Evolutionary conservation across 306 rosid species (phyloP), one percentile per base, ranked within the genome.

Genomic region (Biancaea sappan): DNA sequence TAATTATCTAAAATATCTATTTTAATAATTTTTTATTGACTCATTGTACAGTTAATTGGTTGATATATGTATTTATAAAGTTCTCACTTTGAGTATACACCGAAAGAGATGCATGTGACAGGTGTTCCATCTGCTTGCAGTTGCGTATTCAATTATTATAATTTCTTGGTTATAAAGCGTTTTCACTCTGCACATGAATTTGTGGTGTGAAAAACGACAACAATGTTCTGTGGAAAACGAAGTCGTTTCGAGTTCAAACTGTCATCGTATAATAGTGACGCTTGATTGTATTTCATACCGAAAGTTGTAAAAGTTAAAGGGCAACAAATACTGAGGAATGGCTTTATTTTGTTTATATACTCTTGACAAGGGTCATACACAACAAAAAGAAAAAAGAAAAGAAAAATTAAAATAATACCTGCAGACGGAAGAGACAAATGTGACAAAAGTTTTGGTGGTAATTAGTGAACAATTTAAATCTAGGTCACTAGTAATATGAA

Each of bases 191-290:
- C 10, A 9, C 28, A 57, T 56, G 43, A 18, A 69, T 62, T 2
- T 51, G 68, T 50, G 9, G 71, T 51, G 0, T 10, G 21, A 46
- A 50, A 53, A 38, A 59, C n/a, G 37, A 77, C 73, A 16, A 34
- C 41, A 64, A 63, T 38, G 12, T 19, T 4, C 16, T 14, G 0
- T 50, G 38, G 8, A 47, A 44, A 26, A 44, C 25, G 28, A 8
- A 13, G 72, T 46, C 41, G 57, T 66, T 66, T 65, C 35, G 10
- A 21, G 10, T 43, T 37, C 1, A 0, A 5, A 35, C 18, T 52
- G 25, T 32, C 13, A 4, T 31, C 32, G 15, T 34, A 1, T 29
- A 28, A 4, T 12, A 11, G 1, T 24, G 28, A 24, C 3, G n/a
- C 4, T 53, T 12, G 8, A 24, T 56, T 56, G 62, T 25, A 14